Evolutionary conservation across 2,329 filamentous ascomycete genomes (phyloP).

Genomic region (Phaeosphaeriaceae sp.): DNA sequence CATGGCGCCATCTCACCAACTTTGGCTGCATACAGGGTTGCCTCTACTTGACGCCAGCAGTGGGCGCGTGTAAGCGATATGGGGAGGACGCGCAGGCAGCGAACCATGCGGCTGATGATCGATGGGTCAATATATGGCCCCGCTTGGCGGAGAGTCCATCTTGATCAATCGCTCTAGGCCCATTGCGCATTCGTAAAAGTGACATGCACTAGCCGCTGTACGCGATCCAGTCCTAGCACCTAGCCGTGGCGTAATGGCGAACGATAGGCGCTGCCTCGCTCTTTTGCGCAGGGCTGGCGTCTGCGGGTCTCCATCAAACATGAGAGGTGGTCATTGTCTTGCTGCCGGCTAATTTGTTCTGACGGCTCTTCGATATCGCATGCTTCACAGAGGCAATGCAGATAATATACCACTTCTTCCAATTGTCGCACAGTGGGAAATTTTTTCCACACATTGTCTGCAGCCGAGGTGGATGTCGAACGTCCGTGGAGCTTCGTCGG

Average conservation of each 20-base stretch:
- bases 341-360: constrained; percentile 43
- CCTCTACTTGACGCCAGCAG: constrained; percentile 26
- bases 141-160: constrained; percentile 49
- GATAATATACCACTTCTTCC: constrained; percentile 18
- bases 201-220: constrained; percentile 49
- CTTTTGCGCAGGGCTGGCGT: constrained; percentile 41
- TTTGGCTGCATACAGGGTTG: constrained; percentile 15
- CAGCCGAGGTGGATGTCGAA: constrained; percentile 1
- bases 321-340: constrained; percentile 13
- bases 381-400: constrained; percentile 7
- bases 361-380: constrained; percentile 30
- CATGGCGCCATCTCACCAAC: constrained; percentile 27
- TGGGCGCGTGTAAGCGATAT: constrained; percentile 21
- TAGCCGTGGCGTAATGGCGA: constrained; percentile 42
- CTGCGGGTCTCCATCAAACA: constrained; percentile 25
- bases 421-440: constrained; percentile 31
- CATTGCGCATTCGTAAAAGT: constrained; percentile 40
- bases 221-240: constrained; percentile 27
- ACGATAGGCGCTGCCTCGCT: constrained; percentile 37
- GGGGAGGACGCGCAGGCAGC: constrained; percentile 26
- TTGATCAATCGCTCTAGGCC: constrained; percentile 48
- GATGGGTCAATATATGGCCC: constrained; percentile 46
- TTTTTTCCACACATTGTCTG: constrained; percentile 6
- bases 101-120: constrained; percentile 50
- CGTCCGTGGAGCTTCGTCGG: constrained; percentile 13